A percentile compares a stretch with the other conserved stretches of the same genome.
These are phyloP conservation scores for Ophiostoma quercus DNA, from an alignment of 2,329 filamentous ascomycete genomes.

Conservation along the genomic window DNA sequence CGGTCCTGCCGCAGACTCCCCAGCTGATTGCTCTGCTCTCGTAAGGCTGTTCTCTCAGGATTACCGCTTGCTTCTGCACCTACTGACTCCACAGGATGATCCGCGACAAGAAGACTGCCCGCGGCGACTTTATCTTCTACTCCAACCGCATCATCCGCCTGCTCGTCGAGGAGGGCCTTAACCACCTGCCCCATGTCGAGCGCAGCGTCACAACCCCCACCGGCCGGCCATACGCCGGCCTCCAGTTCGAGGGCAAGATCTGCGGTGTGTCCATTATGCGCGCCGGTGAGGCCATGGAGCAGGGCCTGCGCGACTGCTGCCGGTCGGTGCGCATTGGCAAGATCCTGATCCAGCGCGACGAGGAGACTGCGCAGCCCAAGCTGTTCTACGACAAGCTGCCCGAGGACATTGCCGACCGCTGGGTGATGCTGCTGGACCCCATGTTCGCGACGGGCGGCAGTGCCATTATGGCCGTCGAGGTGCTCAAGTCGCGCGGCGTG, in stretches of 20 bases:
- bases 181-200: constrained; percentile 87
- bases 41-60: constrained; percentile 52
- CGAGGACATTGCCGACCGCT: constrained; percentile 84
- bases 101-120: constrained; percentile 79
- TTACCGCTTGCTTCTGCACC: not conserved
- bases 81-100: constrained; percentile 66
- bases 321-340: constrained; percentile 97
- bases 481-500: constrained; percentile 82
- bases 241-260: constrained; percentile 96
- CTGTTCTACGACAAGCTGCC: constrained; percentile 98
- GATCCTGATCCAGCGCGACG: constrained; percentile 94
- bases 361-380: constrained; percentile 86
- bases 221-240: constrained; percentile 78
- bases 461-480: constrained; percentile 93
- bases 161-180: constrained; percentile 92
- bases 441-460: constrained; percentile 98
- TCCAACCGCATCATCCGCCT: constrained; percentile 96
- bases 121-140: constrained; percentile 98
- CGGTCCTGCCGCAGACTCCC: constrained; percentile 84
- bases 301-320: constrained; percentile 92
- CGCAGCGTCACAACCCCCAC: constrained; percentile 88
- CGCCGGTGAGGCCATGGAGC: constrained; percentile 97
- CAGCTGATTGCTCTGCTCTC: constrained; percentile 96
- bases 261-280: constrained; percentile 98
- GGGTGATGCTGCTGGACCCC: constrained; percentile 92